Conservation (phyloP, 805 yeast species). For the Lipomyces orientalis region DNA sequence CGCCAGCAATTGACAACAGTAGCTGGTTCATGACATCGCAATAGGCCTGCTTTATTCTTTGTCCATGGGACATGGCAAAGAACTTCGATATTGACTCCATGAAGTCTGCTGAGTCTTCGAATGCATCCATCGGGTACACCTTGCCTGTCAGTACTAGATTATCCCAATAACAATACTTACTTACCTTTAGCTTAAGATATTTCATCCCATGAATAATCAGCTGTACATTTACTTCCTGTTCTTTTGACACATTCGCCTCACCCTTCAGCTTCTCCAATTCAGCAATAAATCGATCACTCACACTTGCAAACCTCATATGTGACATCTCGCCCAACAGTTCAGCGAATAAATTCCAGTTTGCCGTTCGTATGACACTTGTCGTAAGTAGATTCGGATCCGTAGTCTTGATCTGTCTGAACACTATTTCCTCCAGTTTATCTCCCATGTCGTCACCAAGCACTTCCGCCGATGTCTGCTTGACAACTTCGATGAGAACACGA, state of each 20-base stretch:
- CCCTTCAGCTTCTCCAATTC: conserved; percentile 74
- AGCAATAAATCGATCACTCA: conserved; percentile 90
- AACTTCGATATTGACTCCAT: conserved; percentile 85
- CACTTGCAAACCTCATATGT: conserved; percentile 77
- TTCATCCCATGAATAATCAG: conserved; percentile 91
- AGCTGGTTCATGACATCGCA: conserved; percentile 81
- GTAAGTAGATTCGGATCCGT: conserved; percentile 79
- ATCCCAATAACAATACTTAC: not conserved
- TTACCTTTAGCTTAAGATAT: conserved; percentile 64
- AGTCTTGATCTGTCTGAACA: conserved; percentile 83
- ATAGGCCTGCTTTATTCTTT: conserved; percentile 73
- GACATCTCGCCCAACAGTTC: conserved; percentile 91
- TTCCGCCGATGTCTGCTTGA: conserved; percentile 80
- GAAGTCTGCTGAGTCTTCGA: conserved; percentile 94
- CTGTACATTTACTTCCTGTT: conserved; percentile 67
- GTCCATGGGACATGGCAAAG: conserved; percentile 67
- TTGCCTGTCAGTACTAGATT: conserved; percentile 1
- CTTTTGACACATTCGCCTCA: conserved; percentile 45
- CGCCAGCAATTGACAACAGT: conserved; percentile 80
- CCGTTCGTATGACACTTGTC: conserved; percentile 75
- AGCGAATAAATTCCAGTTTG: conserved; percentile 94
- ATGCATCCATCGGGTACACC: conserved; percentile 83
- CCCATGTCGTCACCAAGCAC: conserved; percentile 78
- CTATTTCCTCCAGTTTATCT: conserved; percentile 87
- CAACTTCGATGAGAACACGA: conserved; percentile 90